Conservation (phyloP, 345 rosid genomes). For the Crucihimalaya himalaica region DNA sequence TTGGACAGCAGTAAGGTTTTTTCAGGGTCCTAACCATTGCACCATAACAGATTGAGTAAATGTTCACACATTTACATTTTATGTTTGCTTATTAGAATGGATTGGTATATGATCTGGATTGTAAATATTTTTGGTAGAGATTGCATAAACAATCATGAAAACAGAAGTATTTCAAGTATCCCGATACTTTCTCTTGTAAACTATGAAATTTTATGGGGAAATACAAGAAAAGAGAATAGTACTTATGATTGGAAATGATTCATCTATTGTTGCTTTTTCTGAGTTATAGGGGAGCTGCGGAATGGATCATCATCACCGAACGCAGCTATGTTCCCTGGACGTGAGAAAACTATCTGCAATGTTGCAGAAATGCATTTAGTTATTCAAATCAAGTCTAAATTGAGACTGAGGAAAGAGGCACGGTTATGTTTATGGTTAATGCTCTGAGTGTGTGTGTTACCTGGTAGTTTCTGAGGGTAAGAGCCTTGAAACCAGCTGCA, state of each 20-base stretch:
- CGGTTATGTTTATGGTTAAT: not conserved
- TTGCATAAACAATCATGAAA: not conserved
- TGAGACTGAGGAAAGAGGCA: not conserved
- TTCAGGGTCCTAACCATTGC: not conserved
- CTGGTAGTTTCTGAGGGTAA: slow-evolving; percentile 68
- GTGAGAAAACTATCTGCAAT: slow-evolving; percentile 60
- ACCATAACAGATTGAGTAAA: not conserved
- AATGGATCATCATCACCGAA: slow-evolving; percentile 47
- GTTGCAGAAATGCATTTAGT: not conserved
- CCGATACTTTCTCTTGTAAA: not conserved
- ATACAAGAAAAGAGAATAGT: not conserved
- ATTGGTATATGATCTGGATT: not conserved
- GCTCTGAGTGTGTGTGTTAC: slow-evolving; percentile 27
- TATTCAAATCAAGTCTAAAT: not conserved
- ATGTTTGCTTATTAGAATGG: not conserved
- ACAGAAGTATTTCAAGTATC: not conserved
- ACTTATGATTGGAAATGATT: not conserved
- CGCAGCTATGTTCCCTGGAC: slow-evolving; percentile 63
- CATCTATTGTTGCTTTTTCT: not conserved
- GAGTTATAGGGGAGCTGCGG: slow-evolving; percentile 35
- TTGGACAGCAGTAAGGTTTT: not conserved
- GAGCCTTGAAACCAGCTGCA: slow-evolving; percentile 77
- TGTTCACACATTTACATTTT: not conserved
- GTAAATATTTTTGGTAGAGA: not conserved
- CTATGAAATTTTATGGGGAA: no score